Evolutionary conservation across 495 filamentous ascomycete genomes (phyloP).

Genomic region (Penicillium cosmopolitanum): DNA sequence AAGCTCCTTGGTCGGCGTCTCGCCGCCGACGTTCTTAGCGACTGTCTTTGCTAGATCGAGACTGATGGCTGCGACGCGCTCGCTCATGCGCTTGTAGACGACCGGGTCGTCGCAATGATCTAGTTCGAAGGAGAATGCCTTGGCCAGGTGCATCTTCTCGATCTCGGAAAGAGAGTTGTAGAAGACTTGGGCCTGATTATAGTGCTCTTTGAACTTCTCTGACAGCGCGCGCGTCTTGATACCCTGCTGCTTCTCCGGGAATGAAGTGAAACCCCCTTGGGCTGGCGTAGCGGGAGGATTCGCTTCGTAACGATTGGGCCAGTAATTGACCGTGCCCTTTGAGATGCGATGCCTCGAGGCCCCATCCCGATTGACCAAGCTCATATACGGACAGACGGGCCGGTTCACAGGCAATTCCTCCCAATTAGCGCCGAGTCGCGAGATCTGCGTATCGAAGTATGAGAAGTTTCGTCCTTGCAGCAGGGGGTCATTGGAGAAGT

Average conservation of each 20-base stretch:
- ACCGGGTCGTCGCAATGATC: conserved; percentile 87
- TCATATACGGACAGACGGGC: conserved; percentile 67
- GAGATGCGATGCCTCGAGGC: conserved; percentile 53
- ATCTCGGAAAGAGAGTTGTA: conserved; percentile 76
- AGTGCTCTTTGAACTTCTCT: conserved; percentile 82
- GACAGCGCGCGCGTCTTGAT: conserved; percentile 70
- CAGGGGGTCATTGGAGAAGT: conserved; percentile 74
- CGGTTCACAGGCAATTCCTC: conserved; percentile 85
- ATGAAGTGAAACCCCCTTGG: conserved; percentile 71
- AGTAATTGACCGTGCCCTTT: conserved; percentile 82
- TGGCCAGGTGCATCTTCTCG: conserved; percentile 72
- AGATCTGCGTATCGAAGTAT: conserved; percentile 86
- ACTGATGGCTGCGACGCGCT: conserved; percentile 74
- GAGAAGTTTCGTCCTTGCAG: conserved; percentile 77
- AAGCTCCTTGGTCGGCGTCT: conserved; percentile 54
- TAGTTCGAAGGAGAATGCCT: conserved; percentile 80
- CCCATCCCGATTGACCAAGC: conserved; percentile 53
- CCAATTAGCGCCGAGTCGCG: conserved; percentile 82
- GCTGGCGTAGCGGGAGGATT: conserved; percentile 60
- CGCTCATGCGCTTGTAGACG: conserved; percentile 73
- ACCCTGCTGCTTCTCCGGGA: conserved; percentile 65
- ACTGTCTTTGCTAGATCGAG: conserved; percentile 71
- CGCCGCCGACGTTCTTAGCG: conserved; percentile 69
- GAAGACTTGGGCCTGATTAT: conserved; percentile 65
- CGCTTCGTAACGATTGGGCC: conserved; percentile 77